Evolutionary conservation across 2,329 filamentous ascomycete genomes (phyloP).

Genomic region (Ophiocordyceps camponoti-floridani): DNA sequence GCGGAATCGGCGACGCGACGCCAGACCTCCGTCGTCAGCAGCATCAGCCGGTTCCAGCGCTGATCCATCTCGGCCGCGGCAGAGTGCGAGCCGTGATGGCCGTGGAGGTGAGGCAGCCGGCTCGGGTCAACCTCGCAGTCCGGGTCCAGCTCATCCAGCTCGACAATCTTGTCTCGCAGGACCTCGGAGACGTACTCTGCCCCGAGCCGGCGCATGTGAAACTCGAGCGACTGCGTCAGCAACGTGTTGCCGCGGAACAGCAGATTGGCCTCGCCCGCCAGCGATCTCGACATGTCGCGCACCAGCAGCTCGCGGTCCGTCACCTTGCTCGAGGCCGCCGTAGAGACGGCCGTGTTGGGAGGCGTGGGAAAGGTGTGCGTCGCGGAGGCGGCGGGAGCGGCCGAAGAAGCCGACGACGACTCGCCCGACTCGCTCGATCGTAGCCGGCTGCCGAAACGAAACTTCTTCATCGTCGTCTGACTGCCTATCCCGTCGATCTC

Average conservation of each 20-base stretch:
- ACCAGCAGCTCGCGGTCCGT: slow-evolving; percentile 55
- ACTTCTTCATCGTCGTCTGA: slow-evolving; percentile 56
- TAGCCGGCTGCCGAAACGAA: slow-evolving; percentile 53
- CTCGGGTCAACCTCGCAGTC: slow-evolving; percentile 94
- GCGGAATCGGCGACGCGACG: slow-evolving; percentile 63
- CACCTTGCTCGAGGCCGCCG: slow-evolving; percentile 3
- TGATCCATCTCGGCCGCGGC: slow-evolving; percentile 51
- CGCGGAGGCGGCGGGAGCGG: no score
- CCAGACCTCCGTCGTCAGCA: slow-evolving; percentile 71
- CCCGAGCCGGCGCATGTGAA: slow-evolving; percentile 86
- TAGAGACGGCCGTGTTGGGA: background rate
- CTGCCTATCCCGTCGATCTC: slow-evolving; percentile 89
- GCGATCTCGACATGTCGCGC: slow-evolving; percentile 59
- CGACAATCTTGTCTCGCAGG: slow-evolving; percentile 65
- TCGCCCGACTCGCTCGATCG: slow-evolving; percentile 49
- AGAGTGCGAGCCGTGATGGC: slow-evolving; percentile 4
- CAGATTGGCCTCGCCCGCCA: slow-evolving; percentile 78
- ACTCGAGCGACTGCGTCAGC: slow-evolving; percentile 81
- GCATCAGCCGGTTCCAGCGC: slow-evolving; percentile 66
- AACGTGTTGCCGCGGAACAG: slow-evolving; percentile 91
- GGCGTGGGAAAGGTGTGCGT: background rate
- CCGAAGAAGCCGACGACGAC: no score
- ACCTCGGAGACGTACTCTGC: slow-evolving; percentile 85
- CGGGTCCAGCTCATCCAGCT: slow-evolving; percentile 79
- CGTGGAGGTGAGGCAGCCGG: slow-evolving; percentile 28